Evolutionary conservation across 163 green algal genomes (phyloP).

Genomic region (Volvox carteri): DNA sequence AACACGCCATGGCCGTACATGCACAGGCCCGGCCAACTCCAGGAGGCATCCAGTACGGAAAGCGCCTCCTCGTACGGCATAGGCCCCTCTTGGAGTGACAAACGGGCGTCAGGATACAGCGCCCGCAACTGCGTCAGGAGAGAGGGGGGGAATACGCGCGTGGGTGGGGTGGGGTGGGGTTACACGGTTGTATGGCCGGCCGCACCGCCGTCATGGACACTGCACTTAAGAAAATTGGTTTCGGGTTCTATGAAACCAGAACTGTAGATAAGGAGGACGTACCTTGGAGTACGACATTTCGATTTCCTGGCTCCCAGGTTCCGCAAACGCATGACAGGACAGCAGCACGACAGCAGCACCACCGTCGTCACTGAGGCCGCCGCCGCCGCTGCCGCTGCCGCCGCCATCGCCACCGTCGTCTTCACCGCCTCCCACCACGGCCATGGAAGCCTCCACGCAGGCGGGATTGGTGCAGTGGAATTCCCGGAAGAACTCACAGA

Average conservation of each 20-base stretch:
- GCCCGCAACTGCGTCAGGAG: conserved; percentile 5
- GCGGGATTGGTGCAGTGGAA: neutral
- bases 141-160: neutral
- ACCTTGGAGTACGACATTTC: conserved; percentile 34
- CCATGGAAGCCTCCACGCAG: conserved; percentile 18
- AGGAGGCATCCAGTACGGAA: conserved; percentile 36
- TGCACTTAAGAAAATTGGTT: neutral
- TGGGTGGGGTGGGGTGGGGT: neutral
- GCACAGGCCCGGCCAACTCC: conserved; percentile 41
- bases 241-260: neutral
- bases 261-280: neutral
- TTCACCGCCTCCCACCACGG: neutral
- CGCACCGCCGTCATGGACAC: neutral
- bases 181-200: neutral
- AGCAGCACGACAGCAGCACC: conserved; percentile 6
- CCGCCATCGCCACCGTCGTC: neutral
- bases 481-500: neutral
- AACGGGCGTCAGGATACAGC: neutral
- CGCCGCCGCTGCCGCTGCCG: neutral
- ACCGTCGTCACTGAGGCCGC: neutral
- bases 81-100: conserved; percentile 27
- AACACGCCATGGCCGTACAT: conserved; percentile 45
- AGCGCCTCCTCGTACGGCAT: conserved; percentile 32
- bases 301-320: neutral
- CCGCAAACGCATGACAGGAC: conserved; percentile 18